These are phyloP conservation scores for Backusella luteola DNA, from an alignment of 192 early-diverging fungal genomes.

Conservation along the genomic window DNA sequence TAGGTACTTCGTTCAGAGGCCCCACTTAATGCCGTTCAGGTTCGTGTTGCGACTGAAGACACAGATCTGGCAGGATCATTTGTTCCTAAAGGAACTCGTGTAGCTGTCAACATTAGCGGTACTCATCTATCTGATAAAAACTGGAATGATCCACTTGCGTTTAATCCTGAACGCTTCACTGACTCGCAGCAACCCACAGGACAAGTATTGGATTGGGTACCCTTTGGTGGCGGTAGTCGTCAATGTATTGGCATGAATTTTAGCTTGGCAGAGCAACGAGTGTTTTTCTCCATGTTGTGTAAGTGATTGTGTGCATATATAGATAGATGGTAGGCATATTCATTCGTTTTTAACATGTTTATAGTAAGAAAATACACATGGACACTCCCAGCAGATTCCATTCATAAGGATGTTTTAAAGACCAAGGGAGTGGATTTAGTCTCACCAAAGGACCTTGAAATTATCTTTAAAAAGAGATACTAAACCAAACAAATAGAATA, in stretches of 20 bases:
- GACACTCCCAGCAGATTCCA: constrained; percentile 15
- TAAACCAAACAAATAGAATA: neutral
- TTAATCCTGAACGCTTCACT: constrained; percentile 25
- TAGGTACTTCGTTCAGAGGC: constrained; percentile 16
- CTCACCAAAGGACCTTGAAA: neutral
- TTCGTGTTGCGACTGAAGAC: constrained; percentile 4
- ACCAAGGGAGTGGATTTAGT: constrained; percentile 1
- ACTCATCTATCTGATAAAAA: constrained; percentile 5
- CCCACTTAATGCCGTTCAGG: neutral
- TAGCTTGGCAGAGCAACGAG: constrained; percentile 53
- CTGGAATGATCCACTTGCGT: constrained; percentile 15
- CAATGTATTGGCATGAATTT: constrained; percentile 66
- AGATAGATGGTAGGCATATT: neutral
- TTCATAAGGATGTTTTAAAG: constrained; percentile 17
- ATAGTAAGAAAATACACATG: constrained; percentile 24
- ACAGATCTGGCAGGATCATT: neutral
- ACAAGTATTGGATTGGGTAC: constrained; percentile 40
- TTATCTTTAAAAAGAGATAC: constrained; percentile 20
- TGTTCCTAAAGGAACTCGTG: constrained; percentile 21
- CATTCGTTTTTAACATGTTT: neutral
- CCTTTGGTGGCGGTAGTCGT: constrained; percentile 54
- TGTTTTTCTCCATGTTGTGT: constrained; percentile 48
- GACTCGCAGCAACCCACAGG: constrained; percentile 1
- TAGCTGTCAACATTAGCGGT: constrained; percentile 10
- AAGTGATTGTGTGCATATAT: neutral